Conservation (phyloP, 2,329 filamentous ascomycete species). For the Calcarisporium arbuscula region DNA sequence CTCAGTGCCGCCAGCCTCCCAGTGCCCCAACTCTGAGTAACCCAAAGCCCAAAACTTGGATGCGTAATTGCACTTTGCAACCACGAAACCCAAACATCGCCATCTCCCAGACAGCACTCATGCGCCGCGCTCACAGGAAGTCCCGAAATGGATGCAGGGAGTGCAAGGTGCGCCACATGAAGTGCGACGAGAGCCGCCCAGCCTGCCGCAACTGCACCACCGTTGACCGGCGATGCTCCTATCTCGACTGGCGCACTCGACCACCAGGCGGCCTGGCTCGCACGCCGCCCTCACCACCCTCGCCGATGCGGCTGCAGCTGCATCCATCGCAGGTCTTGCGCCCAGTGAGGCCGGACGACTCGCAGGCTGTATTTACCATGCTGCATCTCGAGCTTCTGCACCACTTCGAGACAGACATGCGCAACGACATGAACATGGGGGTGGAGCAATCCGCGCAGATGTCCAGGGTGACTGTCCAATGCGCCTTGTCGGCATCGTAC, state of each 20-base stretch:
- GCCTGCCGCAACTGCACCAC: slow-evolving; percentile 21
- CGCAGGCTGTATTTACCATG: slow-evolving; percentile 13
- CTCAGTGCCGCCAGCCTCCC: too few relatives aligned
- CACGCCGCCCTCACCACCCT: not conserved
- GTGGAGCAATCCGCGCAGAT: not conserved
- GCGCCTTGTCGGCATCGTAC: slow-evolving; percentile 12
- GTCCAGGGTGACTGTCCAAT: slow-evolving; percentile 6
- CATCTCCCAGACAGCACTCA: too few relatives aligned
- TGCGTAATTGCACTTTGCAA: too few relatives aligned
- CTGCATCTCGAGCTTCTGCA: slow-evolving; percentile 18
- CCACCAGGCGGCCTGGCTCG: not conserved
- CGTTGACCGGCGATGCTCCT: slow-evolving; percentile 19
- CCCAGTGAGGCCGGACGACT: not conserved
- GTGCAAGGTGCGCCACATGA: slow-evolving; percentile 21
- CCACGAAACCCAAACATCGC: too few relatives aligned
- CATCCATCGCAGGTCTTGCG: too few relatives aligned
- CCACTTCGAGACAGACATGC: slow-evolving; percentile 10
- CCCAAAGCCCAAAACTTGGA: too few relatives aligned
- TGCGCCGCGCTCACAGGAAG: slow-evolving; percentile 15
- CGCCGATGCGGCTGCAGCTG: too few relatives aligned
- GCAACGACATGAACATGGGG: not conserved
- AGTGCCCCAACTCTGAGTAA: too few relatives aligned
- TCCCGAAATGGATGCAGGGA: slow-evolving; percentile 19
- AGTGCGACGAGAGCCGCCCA: slow-evolving; percentile 25
- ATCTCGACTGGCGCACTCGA: slow-evolving; percentile 1